Percentiles rank a stretch among this genome's conserved stretches.
phyloP scores from a whole-genome alignment of 306 rosid genomes.

The Biancaea sappan region DNA sequence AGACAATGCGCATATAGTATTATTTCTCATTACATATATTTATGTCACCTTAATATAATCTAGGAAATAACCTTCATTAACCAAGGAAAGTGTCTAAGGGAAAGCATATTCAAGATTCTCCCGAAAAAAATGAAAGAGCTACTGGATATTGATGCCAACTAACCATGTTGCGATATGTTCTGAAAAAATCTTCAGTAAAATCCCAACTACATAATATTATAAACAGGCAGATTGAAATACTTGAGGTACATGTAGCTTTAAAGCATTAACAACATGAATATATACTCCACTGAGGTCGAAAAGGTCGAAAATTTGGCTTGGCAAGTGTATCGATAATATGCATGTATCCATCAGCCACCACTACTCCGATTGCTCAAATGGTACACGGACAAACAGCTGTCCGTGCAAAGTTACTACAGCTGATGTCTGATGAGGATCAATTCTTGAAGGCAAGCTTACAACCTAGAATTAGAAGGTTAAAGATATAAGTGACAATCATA shows the following conservation, averaged over 20 bases:
- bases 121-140: background rate
- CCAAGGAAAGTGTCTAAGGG: background rate
- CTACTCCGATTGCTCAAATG: conserved; percentile 81
- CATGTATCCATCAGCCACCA: conserved; percentile 8
- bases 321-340: too few relatives aligned
- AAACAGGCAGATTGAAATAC: conserved; percentile 32
- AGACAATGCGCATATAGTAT: too few relatives aligned
- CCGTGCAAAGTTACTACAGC: conserved; percentile 98
- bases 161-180: conserved; percentile 16
- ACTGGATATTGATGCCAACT: background rate
- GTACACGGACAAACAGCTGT: conserved; percentile 92
- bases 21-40: too few relatives aligned
- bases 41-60: background rate
- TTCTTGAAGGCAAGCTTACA: conserved; percentile 84
- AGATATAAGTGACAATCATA: background rate
- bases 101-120: background rate
- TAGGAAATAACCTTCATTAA: background rate
- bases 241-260: conserved; percentile 19
- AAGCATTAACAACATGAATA: conserved; percentile 15
- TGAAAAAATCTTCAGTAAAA: conserved; percentile 28
- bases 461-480: conserved; percentile 49
- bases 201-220: conserved; percentile 41
- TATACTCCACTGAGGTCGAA: conserved; percentile 34
- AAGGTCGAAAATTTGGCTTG: conserved; percentile 28
- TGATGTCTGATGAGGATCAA: conserved; percentile 95